Conservation (phyloP, 2,329 filamentous ascomycete genomes). For the Aspergillus sergii region DNA sequence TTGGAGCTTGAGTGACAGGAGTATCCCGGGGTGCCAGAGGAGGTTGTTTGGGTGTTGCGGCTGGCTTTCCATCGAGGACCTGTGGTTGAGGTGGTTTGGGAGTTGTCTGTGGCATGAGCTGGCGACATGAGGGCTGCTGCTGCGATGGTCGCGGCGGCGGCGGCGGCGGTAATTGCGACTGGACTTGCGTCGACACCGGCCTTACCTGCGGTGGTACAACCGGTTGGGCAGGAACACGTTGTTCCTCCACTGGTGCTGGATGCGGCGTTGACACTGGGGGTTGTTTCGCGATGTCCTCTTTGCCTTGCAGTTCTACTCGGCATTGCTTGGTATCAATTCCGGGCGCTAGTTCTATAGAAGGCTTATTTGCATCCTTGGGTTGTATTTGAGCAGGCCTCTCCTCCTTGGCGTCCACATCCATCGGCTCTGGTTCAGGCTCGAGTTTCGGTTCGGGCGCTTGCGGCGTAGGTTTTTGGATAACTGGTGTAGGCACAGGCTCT, state of each 20-base stretch:
- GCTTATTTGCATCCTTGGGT: conserved; percentile 7
- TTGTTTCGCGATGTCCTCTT: conserved; percentile 14
- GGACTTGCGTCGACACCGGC: conserved; percentile 6
- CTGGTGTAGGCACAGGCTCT: conserved; percentile 7
- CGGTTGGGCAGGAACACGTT: conserved; percentile 7
- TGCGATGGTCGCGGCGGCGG: conserved; percentile 5
- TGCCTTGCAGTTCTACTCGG: conserved; percentile 12
- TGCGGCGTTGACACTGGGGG: conserved; percentile 6
- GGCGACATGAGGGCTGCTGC: conserved; percentile 6
- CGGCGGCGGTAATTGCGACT: background rate
- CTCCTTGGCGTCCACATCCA: conserved; percentile 34
- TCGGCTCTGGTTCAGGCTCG: conserved; percentile 25
- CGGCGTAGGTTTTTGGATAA: conserved; percentile 8
- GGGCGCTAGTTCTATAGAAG: conserved; percentile 9
- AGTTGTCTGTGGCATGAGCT: conserved; percentile 15
- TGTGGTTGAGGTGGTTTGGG: conserved; percentile 20
- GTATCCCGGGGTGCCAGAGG: conserved; percentile 19
- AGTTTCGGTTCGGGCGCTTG: conserved; percentile 16
- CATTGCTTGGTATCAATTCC: conserved; percentile 8
- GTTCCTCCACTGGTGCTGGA: conserved; percentile 5
- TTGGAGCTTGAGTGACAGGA: conserved; percentile 11
- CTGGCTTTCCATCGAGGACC: conserved; percentile 22
- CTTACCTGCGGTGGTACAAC: background rate
- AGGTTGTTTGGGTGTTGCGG: conserved; percentile 27
- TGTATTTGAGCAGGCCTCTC: conserved; percentile 16